Base-by-base conservation (phyloP, 2,329 filamentous ascomycete species). In the Ploettnerulaceae sp. region DNA sequence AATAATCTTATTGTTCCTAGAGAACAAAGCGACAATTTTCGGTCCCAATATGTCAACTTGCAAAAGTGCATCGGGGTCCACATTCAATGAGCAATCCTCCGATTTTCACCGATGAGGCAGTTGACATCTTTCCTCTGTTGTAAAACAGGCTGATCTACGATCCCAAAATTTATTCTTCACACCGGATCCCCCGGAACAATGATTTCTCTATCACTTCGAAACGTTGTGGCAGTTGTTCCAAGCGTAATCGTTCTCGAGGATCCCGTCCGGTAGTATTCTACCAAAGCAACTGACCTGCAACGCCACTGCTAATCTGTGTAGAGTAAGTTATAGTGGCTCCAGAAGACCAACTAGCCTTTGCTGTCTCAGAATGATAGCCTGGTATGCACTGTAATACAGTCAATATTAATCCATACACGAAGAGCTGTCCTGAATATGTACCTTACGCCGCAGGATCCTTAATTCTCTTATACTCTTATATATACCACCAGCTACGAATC, bases 391-490 rank as follows among this genome's bases (percentile, higher is more conserved):
- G 5, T n/a, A 26, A 34, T 20, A 15, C 15, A 20, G 31, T n/a
- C n/a, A n/a, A n/a, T n/a, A n/a, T n/a, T n/a, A n/a, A n/a, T n/a
- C n/a, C n/a, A n/a, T n/a, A n/a, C n/a, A n/a, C n/a, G n/a, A n/a
- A n/a, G n/a, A n/a, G n/a, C n/a, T n/a, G n/a, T n/a, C n/a, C n/a
- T 29, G 26, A 38, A 17, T 14, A 71, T 80, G 69, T 71, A 86
- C 82, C 88, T 89, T 57, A n/a, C n/a, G 87, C 87, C 34, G 76
- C 78, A 15, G 86, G 86, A 69, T 97, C 88, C 91, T 91, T n/a
- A n/a, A 97, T 50, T 97, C 90, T 53, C 91, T 78, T 17, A 96
- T 89, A 56, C 89, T 95, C 3, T 90, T 96, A 67, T 97, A 91
- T 52, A 96, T 71, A 64, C 89, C 95, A 40, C 91, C 91, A 8